phyloP scores from a whole-genome alignment of 805 yeast genomes.

The Sugiyamaella floridensis region DNA sequence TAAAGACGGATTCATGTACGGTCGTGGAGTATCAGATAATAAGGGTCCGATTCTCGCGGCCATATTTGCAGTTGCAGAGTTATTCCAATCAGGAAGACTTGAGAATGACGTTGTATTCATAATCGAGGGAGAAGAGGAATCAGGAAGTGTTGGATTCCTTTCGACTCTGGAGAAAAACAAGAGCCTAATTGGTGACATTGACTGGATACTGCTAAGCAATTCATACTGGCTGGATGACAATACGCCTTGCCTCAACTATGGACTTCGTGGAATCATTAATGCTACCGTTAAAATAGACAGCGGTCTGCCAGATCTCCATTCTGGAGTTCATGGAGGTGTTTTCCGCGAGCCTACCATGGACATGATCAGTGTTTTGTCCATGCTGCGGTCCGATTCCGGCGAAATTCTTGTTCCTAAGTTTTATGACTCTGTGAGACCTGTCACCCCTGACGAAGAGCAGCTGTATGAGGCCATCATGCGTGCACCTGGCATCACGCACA shows the following conservation, averaged over 20 bases:
- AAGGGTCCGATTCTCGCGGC: slow-evolving; percentile 91
- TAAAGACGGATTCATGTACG: slow-evolving; percentile 77
- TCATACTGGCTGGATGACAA: slow-evolving; percentile 90
- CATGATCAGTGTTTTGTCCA: slow-evolving; percentile 61
- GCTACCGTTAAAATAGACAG: slow-evolving; percentile 64
- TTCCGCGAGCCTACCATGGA: slow-evolving; percentile 86
- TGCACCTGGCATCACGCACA: slow-evolving; percentile 30
- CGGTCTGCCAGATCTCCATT: slow-evolving; percentile 82
- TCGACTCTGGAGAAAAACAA: slow-evolving; percentile 50
- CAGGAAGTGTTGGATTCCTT: slow-evolving; percentile 83
- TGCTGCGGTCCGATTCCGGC: slow-evolving; percentile 51
- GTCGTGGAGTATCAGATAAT: slow-evolving; percentile 90
- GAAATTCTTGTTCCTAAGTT: slow-evolving; percentile 60
- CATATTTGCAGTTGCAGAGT: slow-evolving; percentile 75
- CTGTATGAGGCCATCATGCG: slow-evolving; percentile 56
- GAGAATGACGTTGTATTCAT: slow-evolving; percentile 71
- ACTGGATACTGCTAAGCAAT: slow-evolving; percentile 84
- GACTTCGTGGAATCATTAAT: slow-evolving; percentile 85
- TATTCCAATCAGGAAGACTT: slow-evolving; percentile 45
- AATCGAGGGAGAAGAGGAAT: slow-evolving; percentile 93
- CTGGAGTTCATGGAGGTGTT: slow-evolving; percentile 95
- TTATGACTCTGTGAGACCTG: slow-evolving; percentile 56
- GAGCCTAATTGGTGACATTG: slow-evolving; percentile 58
- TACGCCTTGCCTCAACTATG: slow-evolving; percentile 89
- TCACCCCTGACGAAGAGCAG: slow-evolving; percentile 50